These are phyloP conservation scores for Niveomyces coronatus DNA, from an alignment of 2,329 filamentous ascomycete species.

Conservation along the genomic window DNA sequence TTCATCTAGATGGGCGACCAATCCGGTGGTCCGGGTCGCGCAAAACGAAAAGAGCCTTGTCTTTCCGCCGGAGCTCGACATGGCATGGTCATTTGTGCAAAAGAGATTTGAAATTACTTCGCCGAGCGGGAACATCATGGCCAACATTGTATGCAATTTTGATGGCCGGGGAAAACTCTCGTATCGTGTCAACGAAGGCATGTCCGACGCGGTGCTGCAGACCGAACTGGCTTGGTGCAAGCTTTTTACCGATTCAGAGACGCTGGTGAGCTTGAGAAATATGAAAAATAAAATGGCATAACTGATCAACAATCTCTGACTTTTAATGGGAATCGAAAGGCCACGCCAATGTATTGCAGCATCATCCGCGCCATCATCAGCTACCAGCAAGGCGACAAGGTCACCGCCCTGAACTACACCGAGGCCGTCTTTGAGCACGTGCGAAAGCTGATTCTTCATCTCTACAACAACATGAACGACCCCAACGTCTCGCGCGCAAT, in stretches of 20 bases:
- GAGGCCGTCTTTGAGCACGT: conserved; percentile 2
- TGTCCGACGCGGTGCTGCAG: neutral
- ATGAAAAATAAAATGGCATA: too few species aligned
- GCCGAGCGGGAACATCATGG: neutral
- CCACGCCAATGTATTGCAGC: conserved; percentile 3
- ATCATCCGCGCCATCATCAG: conserved; percentile 4
- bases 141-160: conserved; percentile 3
- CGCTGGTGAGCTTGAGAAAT: neutral
- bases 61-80: neutral
- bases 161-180: neutral
- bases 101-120: conserved; percentile 1
- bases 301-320: too few species aligned
- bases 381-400: conserved; percentile 3
- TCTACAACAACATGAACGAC: conserved; percentile 3
- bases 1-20: conserved; percentile 6
- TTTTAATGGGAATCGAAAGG: neutral
- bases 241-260: neutral
- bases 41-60: conserved; percentile 2
- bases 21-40: conserved; percentile 1
- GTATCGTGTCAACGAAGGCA: conserved; percentile 2
- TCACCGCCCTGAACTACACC: neutral
- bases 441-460: neutral
- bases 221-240: conserved; percentile 4
- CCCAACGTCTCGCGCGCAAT: conserved; percentile 4
- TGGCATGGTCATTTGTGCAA: conserved; percentile 3